Evolutionary conservation across 768 basidiomycete genomes (phyloP), one percentile per base, ranked within the genome.

Genomic region (Mycena haematopus): DNA sequence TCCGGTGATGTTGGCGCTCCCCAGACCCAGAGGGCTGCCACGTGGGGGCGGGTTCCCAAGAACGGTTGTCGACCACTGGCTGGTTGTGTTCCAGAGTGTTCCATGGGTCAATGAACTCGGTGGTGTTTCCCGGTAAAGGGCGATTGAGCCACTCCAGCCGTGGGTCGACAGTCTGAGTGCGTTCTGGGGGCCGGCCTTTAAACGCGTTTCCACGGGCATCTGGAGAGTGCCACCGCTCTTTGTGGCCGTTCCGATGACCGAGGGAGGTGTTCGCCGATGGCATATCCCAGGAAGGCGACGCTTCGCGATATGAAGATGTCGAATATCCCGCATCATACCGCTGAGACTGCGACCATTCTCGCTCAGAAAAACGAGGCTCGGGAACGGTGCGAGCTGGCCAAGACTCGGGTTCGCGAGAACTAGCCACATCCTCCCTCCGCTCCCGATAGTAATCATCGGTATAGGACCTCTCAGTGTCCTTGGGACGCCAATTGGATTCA

Each of bases 1-100:
- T 70, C 38, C 77, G 74, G 47, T 78, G 76, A 50, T 71, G 73
- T 59, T 78, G 75, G 52, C 81, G 79, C 56, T 84, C 74, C 29
- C 70, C 65, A 22, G 76, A 77, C 25, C 74, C 76, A 38, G 80
- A 79, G 53, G 83, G 72, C 62, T 87, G 82, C 90, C 90, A 91
- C 6, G 83, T 80, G 25, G 87, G 83, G 38, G 87, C 87, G 60
- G 90, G 89, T 66, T 90, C 88, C 90, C 90, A 91, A 60, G 85
- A 76, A 52, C 90, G 84, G 54, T 88, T 85, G 70, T 83, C 82
- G 21, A 71, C 40, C 15, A 68, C 66, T 25, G 55, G 56, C n/a
- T 70, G 59, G 76, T 76, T 70, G 76, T 74, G 47, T 36, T 36
- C 36, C 13, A 59, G 10, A 22, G 51, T 19, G 29, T 49, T 54